These are phyloP conservation scores for Anthracocystis walkeri DNA, from an alignment of 1,284 basidiomycete species.

Conservation along the genomic window DNA sequence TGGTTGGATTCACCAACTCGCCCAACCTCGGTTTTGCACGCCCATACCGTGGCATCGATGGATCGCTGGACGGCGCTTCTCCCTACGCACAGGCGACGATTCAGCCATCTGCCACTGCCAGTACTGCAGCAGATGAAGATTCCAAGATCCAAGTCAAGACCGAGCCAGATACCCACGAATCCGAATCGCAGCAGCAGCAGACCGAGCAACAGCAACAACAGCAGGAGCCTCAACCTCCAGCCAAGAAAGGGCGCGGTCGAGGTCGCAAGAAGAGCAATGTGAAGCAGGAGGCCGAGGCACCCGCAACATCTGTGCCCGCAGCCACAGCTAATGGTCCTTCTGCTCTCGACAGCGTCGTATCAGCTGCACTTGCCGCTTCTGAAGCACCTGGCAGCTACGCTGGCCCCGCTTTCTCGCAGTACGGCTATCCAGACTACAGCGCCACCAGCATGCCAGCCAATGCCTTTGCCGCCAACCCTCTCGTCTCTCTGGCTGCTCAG, in stretches of 20 bases:
- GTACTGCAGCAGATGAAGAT: constrained; percentile 23
- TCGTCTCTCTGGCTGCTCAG: constrained; percentile 46
- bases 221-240: constrained; percentile 8
- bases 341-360: constrained; percentile 29
- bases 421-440: constrained; percentile 48
- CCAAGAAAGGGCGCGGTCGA: constrained; percentile 39
- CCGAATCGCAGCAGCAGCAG: constrained; percentile 10
- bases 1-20: constrained; percentile 48
- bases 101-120: constrained; percentile 40
- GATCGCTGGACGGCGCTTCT: constrained; percentile 31
- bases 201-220: not conserved
- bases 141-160: constrained; percentile 32
- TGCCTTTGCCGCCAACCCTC: constrained; percentile 43
- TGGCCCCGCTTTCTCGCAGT: constrained; percentile 35
- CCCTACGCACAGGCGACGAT: constrained; percentile 39
- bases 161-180: constrained; percentile 28
- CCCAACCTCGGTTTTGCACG: constrained; percentile 51
- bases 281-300: constrained; percentile 19
- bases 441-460: constrained; percentile 34
- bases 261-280: constrained; percentile 45
- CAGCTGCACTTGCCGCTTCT: constrained; percentile 34
- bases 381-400: constrained; percentile 25
- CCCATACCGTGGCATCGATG: constrained; percentile 42
- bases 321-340: constrained; percentile 10
- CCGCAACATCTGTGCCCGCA: constrained; percentile 6